These are phyloP conservation scores for Talaromyces stipitatus DNA, from an alignment of 495 filamentous ascomycete genomes.

Conservation along the genomic window DNA sequence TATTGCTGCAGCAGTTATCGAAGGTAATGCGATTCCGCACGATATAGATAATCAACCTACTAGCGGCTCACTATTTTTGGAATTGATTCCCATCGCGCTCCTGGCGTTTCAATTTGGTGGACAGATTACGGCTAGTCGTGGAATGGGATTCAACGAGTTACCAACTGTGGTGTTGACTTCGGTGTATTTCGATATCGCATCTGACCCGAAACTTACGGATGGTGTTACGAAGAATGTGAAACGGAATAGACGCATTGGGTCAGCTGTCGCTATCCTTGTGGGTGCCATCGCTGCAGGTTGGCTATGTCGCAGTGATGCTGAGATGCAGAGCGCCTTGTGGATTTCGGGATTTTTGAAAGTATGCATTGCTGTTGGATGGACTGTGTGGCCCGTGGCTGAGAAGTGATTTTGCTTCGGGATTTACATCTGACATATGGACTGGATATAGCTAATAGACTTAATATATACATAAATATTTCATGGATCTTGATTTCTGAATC, in stretches of 20 bases:
- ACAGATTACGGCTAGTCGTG: slow-evolving; percentile 56
- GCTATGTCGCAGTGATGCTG: slow-evolving; percentile 48
- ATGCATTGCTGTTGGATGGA: slow-evolving; percentile 33
- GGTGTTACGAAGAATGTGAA: slow-evolving; percentile 48
- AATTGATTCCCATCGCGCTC: slow-evolving; percentile 52
- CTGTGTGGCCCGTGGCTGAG: slow-evolving; percentile 26
- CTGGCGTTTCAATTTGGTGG: slow-evolving; percentile 67
- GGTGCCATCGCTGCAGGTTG: slow-evolving; percentile 60
- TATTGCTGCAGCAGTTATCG: slow-evolving; percentile 51
- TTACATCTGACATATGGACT: neutral
- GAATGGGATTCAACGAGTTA: slow-evolving; percentile 59
- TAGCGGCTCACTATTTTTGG: slow-evolving; percentile 29
- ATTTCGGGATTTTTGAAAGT: slow-evolving; percentile 51
- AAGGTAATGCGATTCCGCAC: slow-evolving; percentile 40
- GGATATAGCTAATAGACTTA: neutral
- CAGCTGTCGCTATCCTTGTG: slow-evolving; percentile 47
- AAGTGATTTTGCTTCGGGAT: neutral
- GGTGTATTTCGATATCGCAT: slow-evolving; percentile 60
- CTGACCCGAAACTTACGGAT: slow-evolving; percentile 45
- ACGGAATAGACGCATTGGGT: slow-evolving; percentile 53
- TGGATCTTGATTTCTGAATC: neutral
- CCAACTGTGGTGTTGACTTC: slow-evolving; percentile 68
- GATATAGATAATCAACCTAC: slow-evolving; percentile 16
- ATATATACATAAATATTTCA: neutral
- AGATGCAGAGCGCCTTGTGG: slow-evolving; percentile 52